Evolutionary conservation across 805 yeast species (phyloP).

Genomic region (Ascoidea asiatica): DNA sequence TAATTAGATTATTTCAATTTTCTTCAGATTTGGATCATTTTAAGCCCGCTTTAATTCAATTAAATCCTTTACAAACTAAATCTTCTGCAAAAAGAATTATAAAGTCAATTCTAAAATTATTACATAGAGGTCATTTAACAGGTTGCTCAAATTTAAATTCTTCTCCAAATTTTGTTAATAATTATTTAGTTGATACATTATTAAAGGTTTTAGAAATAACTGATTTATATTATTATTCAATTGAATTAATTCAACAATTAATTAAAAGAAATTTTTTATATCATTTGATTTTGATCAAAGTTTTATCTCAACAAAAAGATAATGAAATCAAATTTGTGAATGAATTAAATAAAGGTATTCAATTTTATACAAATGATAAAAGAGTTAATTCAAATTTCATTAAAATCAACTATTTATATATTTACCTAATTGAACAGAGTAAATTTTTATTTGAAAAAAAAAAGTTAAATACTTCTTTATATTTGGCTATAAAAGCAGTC

Average conservation of each 20-base stretch:
- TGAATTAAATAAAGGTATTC: slow-evolving; percentile 7
- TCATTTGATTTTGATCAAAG: slow-evolving; percentile 5
- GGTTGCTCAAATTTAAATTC: slow-evolving; percentile 26
- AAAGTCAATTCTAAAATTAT: slow-evolving; percentile 23
- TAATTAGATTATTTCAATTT: slow-evolving; percentile 40
- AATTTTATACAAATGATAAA: slow-evolving; percentile 1
- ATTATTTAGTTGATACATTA: slow-evolving; percentile 40
- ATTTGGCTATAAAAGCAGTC: slow-evolving; percentile 46
- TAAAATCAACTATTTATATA: slow-evolving; percentile 7
- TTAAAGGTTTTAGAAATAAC: slow-evolving; percentile 25
- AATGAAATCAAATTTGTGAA: slow-evolving; percentile 6
- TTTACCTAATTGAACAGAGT: slow-evolving; percentile 31
- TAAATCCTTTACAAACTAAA: slow-evolving; percentile 25
- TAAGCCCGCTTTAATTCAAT: slow-evolving; percentile 44
- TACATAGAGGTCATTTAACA: slow-evolving; percentile 32
- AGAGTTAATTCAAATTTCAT: neutral
- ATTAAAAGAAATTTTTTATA: slow-evolving; percentile 6
- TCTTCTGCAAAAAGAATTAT: slow-evolving; percentile 24
- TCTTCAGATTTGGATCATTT: slow-evolving; percentile 41
- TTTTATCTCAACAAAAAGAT: slow-evolving; percentile 2
- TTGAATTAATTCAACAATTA: slow-evolving; percentile 20
- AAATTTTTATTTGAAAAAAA: slow-evolving; percentile 43
- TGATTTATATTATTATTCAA: slow-evolving; percentile 24
- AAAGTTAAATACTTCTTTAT: slow-evolving; percentile 40
- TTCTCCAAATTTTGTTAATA: slow-evolving; percentile 26